Percentiles rank a stretch among this genome's conserved stretches.
Conservation (phyloP, 2,329 filamentous ascomycete genomes). For the Penicillium hesseltinei region DNA sequence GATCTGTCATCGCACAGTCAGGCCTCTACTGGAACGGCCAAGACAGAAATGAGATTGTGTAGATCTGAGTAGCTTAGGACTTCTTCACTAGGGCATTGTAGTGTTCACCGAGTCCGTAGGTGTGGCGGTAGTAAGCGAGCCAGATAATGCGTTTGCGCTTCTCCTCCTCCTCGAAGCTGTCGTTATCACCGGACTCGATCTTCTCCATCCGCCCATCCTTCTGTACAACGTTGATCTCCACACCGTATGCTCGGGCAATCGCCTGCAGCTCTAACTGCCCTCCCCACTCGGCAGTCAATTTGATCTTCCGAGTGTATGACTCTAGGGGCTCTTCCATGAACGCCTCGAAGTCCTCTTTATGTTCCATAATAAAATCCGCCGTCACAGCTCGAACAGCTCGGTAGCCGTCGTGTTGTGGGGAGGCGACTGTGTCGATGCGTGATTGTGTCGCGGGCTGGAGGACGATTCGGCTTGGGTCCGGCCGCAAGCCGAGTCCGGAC, state of each 20-base stretch:
- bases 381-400: constrained; percentile 67
- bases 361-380: constrained; percentile 70
- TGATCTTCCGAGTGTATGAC: constrained; percentile 71
- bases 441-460: constrained; percentile 32
- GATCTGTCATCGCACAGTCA: neutral
- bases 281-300: constrained; percentile 91
- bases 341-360: constrained; percentile 77
- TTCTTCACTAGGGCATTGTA: constrained; percentile 79
- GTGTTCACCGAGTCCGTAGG: constrained; percentile 92
- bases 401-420: constrained; percentile 54
- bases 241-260: constrained; percentile 73
- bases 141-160: constrained; percentile 65
- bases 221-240: constrained; percentile 82
- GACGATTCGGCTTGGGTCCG: constrained; percentile 37
- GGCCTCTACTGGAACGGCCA: neutral
- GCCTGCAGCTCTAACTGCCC: constrained; percentile 88
- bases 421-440: constrained; percentile 33
- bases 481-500: constrained; percentile 40
- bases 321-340: constrained; percentile 82
- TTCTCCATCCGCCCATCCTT: constrained; percentile 74
- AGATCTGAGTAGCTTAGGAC: constrained; percentile 17
- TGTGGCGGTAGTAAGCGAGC: constrained; percentile 93
- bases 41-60: neutral
- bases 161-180: constrained; percentile 41
- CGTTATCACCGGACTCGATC: constrained; percentile 57